Base-by-base conservation (phyloP, 805 yeast species). In the Kazachstania taianensis region DNA sequence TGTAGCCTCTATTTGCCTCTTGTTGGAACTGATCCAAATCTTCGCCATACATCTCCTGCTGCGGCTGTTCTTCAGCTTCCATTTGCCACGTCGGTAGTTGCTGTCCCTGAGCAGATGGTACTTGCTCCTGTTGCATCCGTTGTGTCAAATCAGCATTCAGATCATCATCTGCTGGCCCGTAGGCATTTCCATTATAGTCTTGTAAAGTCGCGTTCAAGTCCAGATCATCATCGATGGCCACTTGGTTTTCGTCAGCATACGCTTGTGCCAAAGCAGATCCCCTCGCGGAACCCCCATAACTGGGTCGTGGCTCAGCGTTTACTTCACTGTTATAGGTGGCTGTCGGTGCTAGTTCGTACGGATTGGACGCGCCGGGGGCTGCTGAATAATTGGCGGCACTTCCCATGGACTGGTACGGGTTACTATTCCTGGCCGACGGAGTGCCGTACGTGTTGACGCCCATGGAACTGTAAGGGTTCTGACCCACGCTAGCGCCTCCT, bases 11-110 rank as follows among this genome's bases (percentile, higher is more conserved):
- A 53, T 27, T 31, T n/a, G n/a, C n/a, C 9, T 30, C 30, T 52
- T 47, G 47, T 53, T 31, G 41, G 41, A 18, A 22, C 30, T 29
- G 20, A n/a, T n/a, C n/a, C n/a, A n/a, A n/a, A 5, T n/a, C 47
- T 42, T 26, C 44, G 43, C 81, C 80, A 39, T 77, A 74, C 50
- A 76, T 81, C 44, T 80, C 86, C 38, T 79, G 78, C 24, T 68
- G 55, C 15, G 53, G 56, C 20, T 52, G 59, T 20, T 39, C 41
- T 27, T 50, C 43, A 19, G 40, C 50, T 32, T 42, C 46, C 30
- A 48, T 41, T 20, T 53, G 57, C 37, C 54, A 49, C 27, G 54
- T 37, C 24, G 45, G 50, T 12, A 34, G 42, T 25, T 41, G 12
- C 12, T 22, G 25, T 9, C 12, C 8, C 12, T 22, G 25, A n/a